Evolutionary conservation across 371 early-diverging fungal genomes (phyloP).

Genomic region (Apophysomyces ossiformis): DNA sequence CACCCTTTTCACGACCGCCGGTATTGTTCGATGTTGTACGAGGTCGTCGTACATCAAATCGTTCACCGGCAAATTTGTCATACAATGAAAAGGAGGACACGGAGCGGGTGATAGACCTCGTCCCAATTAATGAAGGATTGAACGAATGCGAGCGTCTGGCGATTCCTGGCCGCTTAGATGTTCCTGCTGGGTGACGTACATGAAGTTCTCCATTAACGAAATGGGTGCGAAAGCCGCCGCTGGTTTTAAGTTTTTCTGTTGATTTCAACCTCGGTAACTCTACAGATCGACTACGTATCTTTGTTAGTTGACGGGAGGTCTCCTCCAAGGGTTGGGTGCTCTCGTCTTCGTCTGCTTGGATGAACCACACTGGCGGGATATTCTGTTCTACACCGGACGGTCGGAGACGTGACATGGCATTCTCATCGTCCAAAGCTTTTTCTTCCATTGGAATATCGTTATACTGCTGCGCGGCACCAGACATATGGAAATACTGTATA

Average conservation of each 20-base stretch:
- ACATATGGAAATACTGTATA: neutral
- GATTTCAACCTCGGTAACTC: neutral
- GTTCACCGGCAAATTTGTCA: slow-evolving; percentile 43
- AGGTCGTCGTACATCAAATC: slow-evolving; percentile 17
- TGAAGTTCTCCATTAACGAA: neutral
- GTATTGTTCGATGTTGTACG: neutral
- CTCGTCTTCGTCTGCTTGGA: neutral
- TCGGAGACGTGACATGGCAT: neutral
- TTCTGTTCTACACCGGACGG: neutral
- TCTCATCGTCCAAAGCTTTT: neutral
- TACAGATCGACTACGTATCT: slow-evolving; percentile 1
- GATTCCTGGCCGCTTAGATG: neutral
- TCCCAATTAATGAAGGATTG: neutral
- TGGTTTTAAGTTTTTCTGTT: neutral
- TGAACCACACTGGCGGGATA: neutral
- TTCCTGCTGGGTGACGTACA: neutral
- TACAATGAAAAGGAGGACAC: slow-evolving; percentile 36
- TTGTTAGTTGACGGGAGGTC: neutral
- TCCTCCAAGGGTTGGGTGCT: neutral
- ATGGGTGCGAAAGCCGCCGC: neutral
- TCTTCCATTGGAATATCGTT: neutral
- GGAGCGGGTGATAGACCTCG: slow-evolving; percentile 29
- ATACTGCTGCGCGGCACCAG: neutral
- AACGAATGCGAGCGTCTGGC: neutral
- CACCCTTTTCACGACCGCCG: neutral